Conservation (phyloP, 495 filamentous ascomycete genomes). For the Filosporella fistucella region DNA sequence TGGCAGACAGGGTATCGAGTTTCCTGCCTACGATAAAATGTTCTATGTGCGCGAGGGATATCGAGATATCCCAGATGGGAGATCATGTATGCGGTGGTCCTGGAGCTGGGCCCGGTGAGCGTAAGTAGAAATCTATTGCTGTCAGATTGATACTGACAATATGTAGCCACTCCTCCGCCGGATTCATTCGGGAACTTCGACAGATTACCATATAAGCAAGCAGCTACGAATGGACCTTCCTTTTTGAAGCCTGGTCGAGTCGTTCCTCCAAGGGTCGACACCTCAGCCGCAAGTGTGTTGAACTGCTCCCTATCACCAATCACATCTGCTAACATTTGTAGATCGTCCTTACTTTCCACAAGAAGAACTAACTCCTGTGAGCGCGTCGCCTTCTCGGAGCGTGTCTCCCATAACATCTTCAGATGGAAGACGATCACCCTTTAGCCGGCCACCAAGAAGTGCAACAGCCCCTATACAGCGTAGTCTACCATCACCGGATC, state of each 20-base stretch:
- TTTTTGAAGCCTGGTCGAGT: constrained; percentile 27
- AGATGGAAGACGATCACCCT: constrained; percentile 45
- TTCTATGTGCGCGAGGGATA: constrained; percentile 78
- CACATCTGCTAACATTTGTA: constrained; percentile 26
- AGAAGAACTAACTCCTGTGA: constrained; percentile 58
- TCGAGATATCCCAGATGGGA: constrained; percentile 88
- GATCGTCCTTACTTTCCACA: constrained; percentile 57
- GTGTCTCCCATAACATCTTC: constrained; percentile 44
- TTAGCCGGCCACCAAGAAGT: constrained; percentile 38
- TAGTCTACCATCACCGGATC: constrained; percentile 36
- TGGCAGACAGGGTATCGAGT: constrained; percentile 52
- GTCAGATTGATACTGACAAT: constrained; percentile 6
- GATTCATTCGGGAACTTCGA: constrained; percentile 20
- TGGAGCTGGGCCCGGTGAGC: constrained; percentile 22
- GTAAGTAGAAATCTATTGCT: constrained; percentile 7
- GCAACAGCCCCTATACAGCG: constrained; percentile 38
- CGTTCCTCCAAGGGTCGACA: constrained; percentile 48
- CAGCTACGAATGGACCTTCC: constrained; percentile 14
- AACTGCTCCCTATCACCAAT: not conserved
- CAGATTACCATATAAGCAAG: constrained; percentile 18
- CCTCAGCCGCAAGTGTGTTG: constrained; percentile 50
- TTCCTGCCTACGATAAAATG: constrained; percentile 94
- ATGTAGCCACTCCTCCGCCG: constrained; percentile 37
- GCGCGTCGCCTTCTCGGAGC: constrained; percentile 50
- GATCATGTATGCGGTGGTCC: constrained; percentile 70